A percentile compares a stretch with the other conserved stretches of the same genome.
These are phyloP conservation scores for Chlorella variabilis DNA, from an alignment of 163 green algal genomes.

Conservation along the genomic window DNA sequence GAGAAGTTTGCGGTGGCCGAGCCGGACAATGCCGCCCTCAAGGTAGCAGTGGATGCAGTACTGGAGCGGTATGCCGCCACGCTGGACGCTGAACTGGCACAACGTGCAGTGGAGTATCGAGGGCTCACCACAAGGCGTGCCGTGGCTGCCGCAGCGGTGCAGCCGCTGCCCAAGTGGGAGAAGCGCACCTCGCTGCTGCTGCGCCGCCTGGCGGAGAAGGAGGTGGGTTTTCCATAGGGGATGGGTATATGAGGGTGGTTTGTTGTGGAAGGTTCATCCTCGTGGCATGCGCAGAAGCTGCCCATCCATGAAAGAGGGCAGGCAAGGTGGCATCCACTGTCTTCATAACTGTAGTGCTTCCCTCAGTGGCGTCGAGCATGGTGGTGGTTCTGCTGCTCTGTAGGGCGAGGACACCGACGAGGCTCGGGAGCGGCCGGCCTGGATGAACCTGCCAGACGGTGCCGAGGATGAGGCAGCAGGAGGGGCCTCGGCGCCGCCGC, in stretches of 20 bases:
- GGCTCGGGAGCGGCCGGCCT: slow-evolving; percentile 52
- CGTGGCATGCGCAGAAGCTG: too few relatives aligned
- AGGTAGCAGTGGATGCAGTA: slow-evolving; percentile 54
- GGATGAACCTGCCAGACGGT: slow-evolving; percentile 45
- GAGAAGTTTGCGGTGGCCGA: slow-evolving; percentile 88
- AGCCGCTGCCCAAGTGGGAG: slow-evolving; percentile 90
- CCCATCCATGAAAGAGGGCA: too few relatives aligned
- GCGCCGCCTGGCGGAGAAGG: slow-evolving; percentile 73
- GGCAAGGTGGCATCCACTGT: too few relatives aligned
- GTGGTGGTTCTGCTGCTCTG: too few relatives aligned
- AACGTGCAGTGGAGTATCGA: slow-evolving; percentile 93
- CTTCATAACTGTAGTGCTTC: too few relatives aligned
- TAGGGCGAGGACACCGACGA: slow-evolving; percentile 64
- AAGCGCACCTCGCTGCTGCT: slow-evolving; percentile 84
- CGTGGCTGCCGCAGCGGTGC: slow-evolving; percentile 46
- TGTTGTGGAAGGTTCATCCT: too few relatives aligned
- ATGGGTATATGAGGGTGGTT: too few relatives aligned
- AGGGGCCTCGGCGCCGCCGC: not conserved
- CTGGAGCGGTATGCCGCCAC: slow-evolving; percentile 55
- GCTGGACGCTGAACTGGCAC: slow-evolving; percentile 93
- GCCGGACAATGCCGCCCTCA: slow-evolving; percentile 65
- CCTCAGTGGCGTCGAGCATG: too few relatives aligned
- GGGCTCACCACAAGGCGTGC: slow-evolving; percentile 37
- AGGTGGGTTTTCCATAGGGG: slow-evolving; percentile 46
- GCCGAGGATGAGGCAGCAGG: slow-evolving; percentile 2